Evolutionary conservation across 805 yeast genomes (phyloP).

Genomic region (Candida ponderosae): DNA sequence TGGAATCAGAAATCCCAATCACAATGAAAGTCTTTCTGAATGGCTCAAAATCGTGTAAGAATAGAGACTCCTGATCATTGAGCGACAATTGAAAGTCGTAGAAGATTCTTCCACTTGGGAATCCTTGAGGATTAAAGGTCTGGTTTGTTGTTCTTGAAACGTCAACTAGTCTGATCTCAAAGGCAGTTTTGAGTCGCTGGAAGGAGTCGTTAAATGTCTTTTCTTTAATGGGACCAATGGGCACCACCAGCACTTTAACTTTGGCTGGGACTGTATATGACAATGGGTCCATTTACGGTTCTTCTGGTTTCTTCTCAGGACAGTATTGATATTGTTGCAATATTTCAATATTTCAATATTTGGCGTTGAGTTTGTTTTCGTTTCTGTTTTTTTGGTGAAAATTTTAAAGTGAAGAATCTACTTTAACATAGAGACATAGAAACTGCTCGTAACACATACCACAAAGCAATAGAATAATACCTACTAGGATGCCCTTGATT

Average conservation of each 20-base stretch:
- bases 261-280: constrained; percentile 58
- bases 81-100: constrained; percentile 43
- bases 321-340: not conserved
- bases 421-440: not conserved
- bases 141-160: constrained; percentile 55
- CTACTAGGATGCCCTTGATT: constrained; percentile 68
- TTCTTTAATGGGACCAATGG: constrained; percentile 43
- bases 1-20: constrained; percentile 32
- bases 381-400: not conserved
- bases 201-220: constrained; percentile 22
- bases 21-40: constrained; percentile 70
- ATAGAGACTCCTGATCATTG: constrained; percentile 49
- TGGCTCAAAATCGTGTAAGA: constrained; percentile 85
- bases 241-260: constrained; percentile 61
- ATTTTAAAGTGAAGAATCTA: not conserved
- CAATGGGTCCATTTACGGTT: constrained; percentile 26
- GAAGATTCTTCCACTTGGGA: constrained; percentile 68
- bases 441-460: not conserved
- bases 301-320: not conserved
- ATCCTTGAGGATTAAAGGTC: constrained; percentile 76
- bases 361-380: not conserved
- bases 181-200: constrained; percentile 23
- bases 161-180: constrained; percentile 69
- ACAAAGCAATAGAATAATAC: not conserved
- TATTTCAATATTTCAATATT: not conserved